Evolutionary conservation across 148 eudicot genomes (phyloP).

Genomic region (Arbutus unedo): DNA sequence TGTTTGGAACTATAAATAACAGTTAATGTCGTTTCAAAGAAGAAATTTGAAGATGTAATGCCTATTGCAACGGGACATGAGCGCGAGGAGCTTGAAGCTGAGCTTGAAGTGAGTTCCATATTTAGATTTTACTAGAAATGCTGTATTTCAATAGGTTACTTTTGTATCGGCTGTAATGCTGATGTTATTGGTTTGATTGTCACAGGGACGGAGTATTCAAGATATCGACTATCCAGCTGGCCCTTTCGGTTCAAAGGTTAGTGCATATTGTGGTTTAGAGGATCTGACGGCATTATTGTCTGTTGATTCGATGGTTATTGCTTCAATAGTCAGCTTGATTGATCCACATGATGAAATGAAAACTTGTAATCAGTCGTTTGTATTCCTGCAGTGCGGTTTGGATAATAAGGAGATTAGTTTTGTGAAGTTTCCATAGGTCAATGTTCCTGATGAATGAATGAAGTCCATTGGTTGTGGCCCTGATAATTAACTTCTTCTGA

Average conservation of each 20-base stretch:
- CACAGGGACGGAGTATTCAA: conserved; percentile 69
- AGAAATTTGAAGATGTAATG: conserved; percentile 51
- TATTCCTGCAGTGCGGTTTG: neutral
- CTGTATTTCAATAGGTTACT: neutral
- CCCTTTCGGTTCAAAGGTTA: conserved; percentile 97
- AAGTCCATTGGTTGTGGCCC: neutral
- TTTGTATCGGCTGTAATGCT: neutral
- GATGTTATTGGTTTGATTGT: neutral
- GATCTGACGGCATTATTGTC: neutral
- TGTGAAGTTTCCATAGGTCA: neutral
- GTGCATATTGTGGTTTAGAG: conserved; percentile 14
- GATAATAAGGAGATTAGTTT: too few species aligned
- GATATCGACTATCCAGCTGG: conserved; percentile 75
- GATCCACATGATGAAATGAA: neutral
- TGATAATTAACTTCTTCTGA: too few species aligned
- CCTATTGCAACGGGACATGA: conserved; percentile 66
- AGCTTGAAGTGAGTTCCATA: conserved; percentile 37
- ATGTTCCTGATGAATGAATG: neutral
- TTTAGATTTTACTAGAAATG: neutral
- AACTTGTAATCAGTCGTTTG: neutral
- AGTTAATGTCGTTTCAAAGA: conserved; percentile 30
- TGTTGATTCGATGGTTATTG: neutral
- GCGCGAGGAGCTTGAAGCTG: conserved; percentile 61
- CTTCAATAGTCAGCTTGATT: neutral
- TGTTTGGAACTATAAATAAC: neutral